A percentile compares a stretch with the other conserved stretches of the same genome.
phyloP scores from a whole-genome alignment of 2,329 filamentous ascomycete species.

The Boeremia exigua region DNA sequence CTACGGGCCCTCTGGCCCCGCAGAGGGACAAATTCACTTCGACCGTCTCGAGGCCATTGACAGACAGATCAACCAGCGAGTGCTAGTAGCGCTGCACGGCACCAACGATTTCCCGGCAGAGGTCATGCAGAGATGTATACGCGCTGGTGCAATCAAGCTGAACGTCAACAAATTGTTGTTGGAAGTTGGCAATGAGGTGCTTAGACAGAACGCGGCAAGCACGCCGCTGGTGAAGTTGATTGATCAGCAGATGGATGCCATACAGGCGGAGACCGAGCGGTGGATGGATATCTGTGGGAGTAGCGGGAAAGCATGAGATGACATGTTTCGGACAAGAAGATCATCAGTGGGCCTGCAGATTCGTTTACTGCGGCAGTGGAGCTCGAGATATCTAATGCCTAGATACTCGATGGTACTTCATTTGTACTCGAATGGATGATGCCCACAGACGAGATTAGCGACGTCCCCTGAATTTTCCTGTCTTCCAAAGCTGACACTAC shows the following conservation, averaged over 20 bases:
- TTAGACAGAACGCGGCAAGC: conserved; percentile 48
- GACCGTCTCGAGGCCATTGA: conserved; percentile 39
- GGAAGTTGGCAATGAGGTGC: conserved; percentile 53
- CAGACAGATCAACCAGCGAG: conserved; percentile 48
- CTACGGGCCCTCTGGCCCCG: conserved; percentile 67
- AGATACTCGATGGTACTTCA: too few relatives aligned
- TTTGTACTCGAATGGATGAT: too few relatives aligned
- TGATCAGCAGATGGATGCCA: conserved; percentile 54
- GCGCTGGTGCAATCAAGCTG: conserved; percentile 60
- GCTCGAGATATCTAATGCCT: too few relatives aligned
- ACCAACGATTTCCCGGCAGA: conserved; percentile 61
- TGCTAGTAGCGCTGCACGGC: conserved; percentile 62
- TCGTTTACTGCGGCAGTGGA: too few relatives aligned
- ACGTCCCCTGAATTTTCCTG: too few relatives aligned
- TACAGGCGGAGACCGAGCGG: conserved; percentile 53
- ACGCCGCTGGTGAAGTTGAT: conserved; percentile 49
- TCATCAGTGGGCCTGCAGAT: too few relatives aligned
- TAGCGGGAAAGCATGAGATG: conserved; percentile 50
- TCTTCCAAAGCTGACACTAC: too few relatives aligned
- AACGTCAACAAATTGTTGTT: conserved; percentile 64
- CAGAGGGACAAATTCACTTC: conserved; percentile 41
- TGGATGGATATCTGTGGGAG: conserved; percentile 58
- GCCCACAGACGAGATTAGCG: too few relatives aligned
- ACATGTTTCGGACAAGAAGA: too few relatives aligned
- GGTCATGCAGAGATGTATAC: conserved; percentile 60